A percentile compares a stretch with the other conserved stretches of the same genome.
Conservation (phyloP, 371 early-diverging fungal genomes). For the Rhizomucor pusillus region DNA sequence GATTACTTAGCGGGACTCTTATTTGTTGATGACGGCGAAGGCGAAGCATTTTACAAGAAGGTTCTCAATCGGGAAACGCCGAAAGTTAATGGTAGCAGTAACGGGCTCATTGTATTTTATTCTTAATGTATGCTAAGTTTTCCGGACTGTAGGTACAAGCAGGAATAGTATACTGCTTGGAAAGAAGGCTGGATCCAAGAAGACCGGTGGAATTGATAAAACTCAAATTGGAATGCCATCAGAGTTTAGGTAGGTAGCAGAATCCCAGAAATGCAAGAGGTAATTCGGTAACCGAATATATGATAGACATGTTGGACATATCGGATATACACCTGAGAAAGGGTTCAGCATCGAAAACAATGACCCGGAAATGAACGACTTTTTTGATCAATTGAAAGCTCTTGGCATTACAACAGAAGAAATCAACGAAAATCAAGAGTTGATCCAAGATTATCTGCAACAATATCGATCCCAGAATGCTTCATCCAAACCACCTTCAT, state of each 20-base stretch:
- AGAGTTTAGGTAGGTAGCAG: conserved; percentile 54
- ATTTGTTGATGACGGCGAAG: conserved; percentile 86
- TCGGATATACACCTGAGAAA: conserved; percentile 75
- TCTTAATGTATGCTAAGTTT: no score
- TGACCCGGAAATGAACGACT: conserved; percentile 74
- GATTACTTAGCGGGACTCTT: conserved; percentile 77
- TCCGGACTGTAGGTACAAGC: conserved; percentile 12
- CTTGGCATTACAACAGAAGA: conserved; percentile 81
- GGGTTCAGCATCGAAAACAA: conserved; percentile 82
- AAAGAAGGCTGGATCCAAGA: conserved; percentile 26
- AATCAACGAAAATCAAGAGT: conserved; percentile 52
- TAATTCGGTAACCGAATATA: not conserved
- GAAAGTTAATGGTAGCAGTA: conserved; percentile 34
- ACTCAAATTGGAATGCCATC: conserved; percentile 74
- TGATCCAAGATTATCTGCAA: conserved; percentile 49
- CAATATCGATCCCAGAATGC: conserved; percentile 31
- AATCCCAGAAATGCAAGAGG: not conserved
- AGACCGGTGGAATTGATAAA: conserved; percentile 61
- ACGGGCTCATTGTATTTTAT: no score
- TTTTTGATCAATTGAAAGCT: conserved; percentile 72
- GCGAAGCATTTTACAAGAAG: conserved; percentile 71
- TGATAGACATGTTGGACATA: conserved; percentile 69
- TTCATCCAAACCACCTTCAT: conserved; percentile 10
- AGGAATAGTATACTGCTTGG: conserved; percentile 18
- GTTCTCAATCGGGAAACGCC: conserved; percentile 52